Conservation (phyloP, 2,329 filamentous ascomycete species). For the Fusarium veterinarium region DNA sequence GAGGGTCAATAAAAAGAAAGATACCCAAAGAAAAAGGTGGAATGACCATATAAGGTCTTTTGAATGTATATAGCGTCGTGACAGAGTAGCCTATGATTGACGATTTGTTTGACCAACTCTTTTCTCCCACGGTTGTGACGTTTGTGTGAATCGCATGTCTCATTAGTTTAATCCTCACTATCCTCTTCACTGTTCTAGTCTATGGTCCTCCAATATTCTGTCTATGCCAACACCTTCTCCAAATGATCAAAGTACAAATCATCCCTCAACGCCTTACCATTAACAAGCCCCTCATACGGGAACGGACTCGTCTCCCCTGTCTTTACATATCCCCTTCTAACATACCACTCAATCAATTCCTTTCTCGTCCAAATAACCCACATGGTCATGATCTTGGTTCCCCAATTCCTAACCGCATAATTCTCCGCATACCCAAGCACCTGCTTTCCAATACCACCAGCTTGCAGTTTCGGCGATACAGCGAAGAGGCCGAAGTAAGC, state of each 20-base stretch:
- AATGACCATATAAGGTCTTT: conserved; percentile 18
- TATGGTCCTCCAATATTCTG: background rate
- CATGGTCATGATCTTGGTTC: conserved; percentile 55
- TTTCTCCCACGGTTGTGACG: background rate
- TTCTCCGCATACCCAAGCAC: conserved; percentile 57
- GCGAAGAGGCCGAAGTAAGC: conserved; percentile 63
- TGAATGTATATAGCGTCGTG: conserved; percentile 41
- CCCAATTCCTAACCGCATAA: conserved; percentile 50
- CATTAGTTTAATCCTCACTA: background rate
- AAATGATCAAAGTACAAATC: conserved; percentile 58
- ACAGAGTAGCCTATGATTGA: conserved; percentile 31
- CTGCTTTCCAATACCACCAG: conserved; percentile 56
- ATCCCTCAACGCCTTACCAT: conserved; percentile 53
- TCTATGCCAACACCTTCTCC: conserved; percentile 51
- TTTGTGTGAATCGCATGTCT: background rate
- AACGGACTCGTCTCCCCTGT: conserved; percentile 57
- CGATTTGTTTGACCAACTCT: conserved; percentile 8
- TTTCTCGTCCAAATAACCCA: conserved; percentile 55
- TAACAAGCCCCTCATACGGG: conserved; percentile 53
- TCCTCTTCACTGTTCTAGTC: background rate
- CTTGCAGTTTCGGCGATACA: conserved; percentile 56
- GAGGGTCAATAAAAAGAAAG: conserved; percentile 55
- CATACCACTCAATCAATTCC: conserved; percentile 61
- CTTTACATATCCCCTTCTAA: conserved; percentile 54
- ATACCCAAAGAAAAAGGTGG: conserved; percentile 32